Conservation (phyloP, 2,329 filamentous ascomycete genomes). For the Samsoniella hepiali region DNA sequence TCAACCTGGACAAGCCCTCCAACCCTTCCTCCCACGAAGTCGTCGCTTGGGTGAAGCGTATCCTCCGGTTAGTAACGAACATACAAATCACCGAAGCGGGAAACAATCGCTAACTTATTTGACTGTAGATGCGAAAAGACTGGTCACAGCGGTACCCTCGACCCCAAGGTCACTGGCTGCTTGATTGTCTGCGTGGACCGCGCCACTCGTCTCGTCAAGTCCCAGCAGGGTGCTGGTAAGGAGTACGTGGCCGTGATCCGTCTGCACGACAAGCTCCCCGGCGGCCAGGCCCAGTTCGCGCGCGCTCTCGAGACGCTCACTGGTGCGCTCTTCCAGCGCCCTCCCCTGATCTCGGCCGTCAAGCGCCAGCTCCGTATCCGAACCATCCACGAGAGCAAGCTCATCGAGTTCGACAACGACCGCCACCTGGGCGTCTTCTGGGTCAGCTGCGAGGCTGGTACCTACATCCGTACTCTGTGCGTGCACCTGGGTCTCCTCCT, state of each 20-base stretch:
- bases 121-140: constrained; percentile 69
- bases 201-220: constrained; percentile 96
- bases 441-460: constrained; percentile 96
- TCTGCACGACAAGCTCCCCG: constrained; percentile 91
- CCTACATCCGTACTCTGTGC: constrained; percentile 97
- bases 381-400: constrained; percentile 95
- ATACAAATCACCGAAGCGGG: background rate
- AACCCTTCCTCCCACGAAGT: constrained; percentile 99
- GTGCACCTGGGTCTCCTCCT: constrained; percentile 78
- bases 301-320: constrained; percentile 94
- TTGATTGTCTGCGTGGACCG: constrained; percentile 95
- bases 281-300: constrained; percentile 87
- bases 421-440: constrained; percentile 97
- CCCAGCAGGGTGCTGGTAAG: constrained; percentile 97
- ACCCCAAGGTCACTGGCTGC: constrained; percentile 96
- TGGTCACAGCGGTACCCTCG: constrained; percentile 95
- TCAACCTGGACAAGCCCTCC: constrained; percentile 83
- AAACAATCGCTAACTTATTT: constrained; percentile 5
- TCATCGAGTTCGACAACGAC: constrained; percentile 97
- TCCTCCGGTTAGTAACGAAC: constrained; percentile 64
- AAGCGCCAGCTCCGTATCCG: constrained; percentile 98
- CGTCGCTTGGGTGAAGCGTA: constrained; percentile 98
- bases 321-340: constrained; percentile 86
- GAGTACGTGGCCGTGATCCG: constrained; percentile 97
- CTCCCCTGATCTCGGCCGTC: constrained; percentile 94